A percentile compares a stretch with the other conserved stretches of the same genome.
phyloP scores from a whole-genome alignment of 169 alveolate genomes.

The Plasmodium adleri region DNA sequence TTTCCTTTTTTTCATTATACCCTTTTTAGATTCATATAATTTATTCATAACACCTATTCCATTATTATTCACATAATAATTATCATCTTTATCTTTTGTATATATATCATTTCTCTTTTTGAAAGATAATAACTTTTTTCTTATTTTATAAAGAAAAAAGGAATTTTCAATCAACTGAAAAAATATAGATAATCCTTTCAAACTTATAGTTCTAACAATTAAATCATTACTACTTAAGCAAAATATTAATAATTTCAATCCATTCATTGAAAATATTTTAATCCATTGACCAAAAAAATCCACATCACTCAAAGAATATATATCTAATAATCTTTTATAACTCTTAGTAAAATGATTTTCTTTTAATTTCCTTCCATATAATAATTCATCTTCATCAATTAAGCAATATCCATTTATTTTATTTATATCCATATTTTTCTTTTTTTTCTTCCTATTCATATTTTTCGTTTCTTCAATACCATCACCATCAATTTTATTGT shows the following conservation, averaged over 20 bases:
- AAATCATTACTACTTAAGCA: slow-evolving; percentile 75
- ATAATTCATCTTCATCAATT: slow-evolving; percentile 25
- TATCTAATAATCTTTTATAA: slow-evolving; percentile 49
- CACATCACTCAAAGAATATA: slow-evolving; percentile 46
- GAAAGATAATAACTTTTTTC: slow-evolving; percentile 26
- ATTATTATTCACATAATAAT: neutral
- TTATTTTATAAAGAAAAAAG: slow-evolving; percentile 67
- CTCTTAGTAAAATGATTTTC: slow-evolving; percentile 53
- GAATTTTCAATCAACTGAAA: slow-evolving; percentile 56
- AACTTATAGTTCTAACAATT: slow-evolving; percentile 67
- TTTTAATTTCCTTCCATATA: slow-evolving; percentile 55
- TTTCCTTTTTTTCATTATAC: slow-evolving; percentile 12
- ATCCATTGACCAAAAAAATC: slow-evolving; percentile 76
- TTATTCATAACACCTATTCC: neutral
- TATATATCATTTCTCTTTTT: neutral
- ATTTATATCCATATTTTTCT: neutral
- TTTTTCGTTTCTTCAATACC: neutral
- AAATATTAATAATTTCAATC: slow-evolving; percentile 63
- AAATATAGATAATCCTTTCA: slow-evolving; percentile 75
- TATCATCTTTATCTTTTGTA: neutral
- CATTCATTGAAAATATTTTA: slow-evolving; percentile 43
- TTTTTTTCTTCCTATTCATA: neutral
- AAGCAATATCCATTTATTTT: slow-evolving; percentile 34
- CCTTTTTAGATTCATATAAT: neutral
- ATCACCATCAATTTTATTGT: neutral